Base-by-base conservation (phyloP, 176 grass and related monocot genomes). In the Eragrostis curvula region DNA sequence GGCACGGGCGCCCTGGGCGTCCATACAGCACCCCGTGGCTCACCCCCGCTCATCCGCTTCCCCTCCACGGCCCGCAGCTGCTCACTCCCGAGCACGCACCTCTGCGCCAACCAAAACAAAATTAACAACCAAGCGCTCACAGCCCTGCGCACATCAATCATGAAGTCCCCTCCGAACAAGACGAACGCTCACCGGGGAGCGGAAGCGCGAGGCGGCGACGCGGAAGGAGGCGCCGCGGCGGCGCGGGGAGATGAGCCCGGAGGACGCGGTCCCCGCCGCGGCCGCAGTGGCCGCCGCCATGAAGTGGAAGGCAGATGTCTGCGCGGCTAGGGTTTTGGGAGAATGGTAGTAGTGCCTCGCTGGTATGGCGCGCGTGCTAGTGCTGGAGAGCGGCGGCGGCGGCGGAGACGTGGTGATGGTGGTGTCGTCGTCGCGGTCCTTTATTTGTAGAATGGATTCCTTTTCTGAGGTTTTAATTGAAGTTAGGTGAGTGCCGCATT, bases 61-160 rank as follows among this genome's bases (percentile, higher is more conserved):
- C 58, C 66, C 42, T 28, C 73, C 42, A 59, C 73, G 73, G 82
- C 83, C 16, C 59, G 41, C 88, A 89, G 39, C 83, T 72, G 78
- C 72, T 85, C 83, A 21, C 77, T 75, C 72, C 83, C 87, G 16
- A 89, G 72, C 78, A 89, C 78, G 48, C 78, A 81, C 58, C 73
- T 81, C 83, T 89, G 72, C 65, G 44, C 70, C 52, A 45, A 74
- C 44, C 18, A 47, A 55, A 66, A 9, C 3, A 2, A 21, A n/a
- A 23, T 20, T 16, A 79, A 14, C 0, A 24, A 46, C 1, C 2
- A 9, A 53, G 39, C 67, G 48, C 16, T 56, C 42, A 74, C n/a
- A 42, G 41, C 17, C 39, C 8, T 27, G 10, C 18, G 40, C 12
- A 20, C 76, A 64, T 28, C 30, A n/a, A 50, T 53, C 28, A 47